Evolutionary conservation across 2,329 filamentous ascomycete genomes (phyloP).

Genomic region (Westerdykella ornata): DNA sequence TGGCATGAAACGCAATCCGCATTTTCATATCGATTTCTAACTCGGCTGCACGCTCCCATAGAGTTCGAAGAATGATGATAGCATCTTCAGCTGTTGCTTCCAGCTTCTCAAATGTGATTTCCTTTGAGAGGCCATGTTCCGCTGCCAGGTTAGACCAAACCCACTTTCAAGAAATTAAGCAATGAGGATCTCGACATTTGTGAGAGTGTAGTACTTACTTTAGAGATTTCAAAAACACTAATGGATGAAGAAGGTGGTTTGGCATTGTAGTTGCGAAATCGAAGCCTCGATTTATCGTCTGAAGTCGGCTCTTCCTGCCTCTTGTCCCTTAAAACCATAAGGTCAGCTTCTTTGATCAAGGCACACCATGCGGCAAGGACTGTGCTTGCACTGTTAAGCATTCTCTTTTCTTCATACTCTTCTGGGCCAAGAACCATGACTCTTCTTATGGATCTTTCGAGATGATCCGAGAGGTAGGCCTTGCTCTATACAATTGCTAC

Average conservation of each 20-base stretch:
- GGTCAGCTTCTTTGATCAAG: no score
- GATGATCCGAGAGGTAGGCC: neutral
- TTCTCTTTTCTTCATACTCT: neutral
- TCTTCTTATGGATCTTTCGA: neutral
- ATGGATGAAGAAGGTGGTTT: constrained; percentile 1
- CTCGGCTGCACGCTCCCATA: neutral
- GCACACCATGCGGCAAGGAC: neutral
- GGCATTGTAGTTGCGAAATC: no score
- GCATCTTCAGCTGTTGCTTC: constrained; percentile 1
- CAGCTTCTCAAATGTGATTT: constrained; percentile 2
- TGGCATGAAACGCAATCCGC: neutral
- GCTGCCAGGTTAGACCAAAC: constrained; percentile 1
- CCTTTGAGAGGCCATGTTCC: constrained; percentile 2
- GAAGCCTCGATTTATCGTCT: no score
- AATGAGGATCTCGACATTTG: constrained; percentile 2
- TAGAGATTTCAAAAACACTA: constrained; percentile 4
- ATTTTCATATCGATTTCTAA: neutral
- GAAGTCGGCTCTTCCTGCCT: no score
- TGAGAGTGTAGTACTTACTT: constrained; percentile 2
- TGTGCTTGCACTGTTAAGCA: neutral
- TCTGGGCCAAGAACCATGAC: neutral
- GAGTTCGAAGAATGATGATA: neutral
- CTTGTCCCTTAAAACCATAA: no score
- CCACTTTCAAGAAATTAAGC: constrained; percentile 3
- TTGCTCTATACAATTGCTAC: constrained; percentile 2